phyloP scores from a whole-genome alignment of 305 asterid species.

The Withania somnifera region DNA sequence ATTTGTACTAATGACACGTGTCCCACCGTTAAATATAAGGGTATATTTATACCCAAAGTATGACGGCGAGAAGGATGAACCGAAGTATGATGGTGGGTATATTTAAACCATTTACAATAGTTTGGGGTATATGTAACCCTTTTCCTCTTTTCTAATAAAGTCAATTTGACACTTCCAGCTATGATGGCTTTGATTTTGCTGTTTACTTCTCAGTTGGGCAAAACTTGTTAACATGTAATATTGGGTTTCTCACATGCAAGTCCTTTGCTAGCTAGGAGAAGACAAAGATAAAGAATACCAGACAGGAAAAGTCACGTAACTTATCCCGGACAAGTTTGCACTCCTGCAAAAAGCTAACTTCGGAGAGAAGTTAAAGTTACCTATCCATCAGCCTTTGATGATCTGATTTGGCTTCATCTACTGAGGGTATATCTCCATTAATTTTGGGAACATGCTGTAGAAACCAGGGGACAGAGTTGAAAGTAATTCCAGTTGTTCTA shows the following conservation, averaged over 20 bases:
- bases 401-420: constrained; percentile 81
- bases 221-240: not conserved
- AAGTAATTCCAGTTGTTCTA: not conserved
- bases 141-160: too few relatives aligned
- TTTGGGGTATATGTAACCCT: too few relatives aligned
- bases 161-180: not conserved
- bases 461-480: not conserved
- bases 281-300: not conserved
- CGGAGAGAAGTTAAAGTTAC: constrained; percentile 22
- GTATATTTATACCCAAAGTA: too few relatives aligned
- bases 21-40: too few relatives aligned
- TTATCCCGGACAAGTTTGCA: not conserved
- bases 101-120: too few relatives aligned
- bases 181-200: not conserved
- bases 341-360: not conserved
- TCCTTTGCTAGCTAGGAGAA: not conserved
- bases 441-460: constrained; percentile 83
- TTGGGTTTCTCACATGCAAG: not conserved
- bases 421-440: constrained; percentile 86
- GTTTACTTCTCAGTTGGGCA: not conserved
- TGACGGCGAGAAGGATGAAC: too few relatives aligned
- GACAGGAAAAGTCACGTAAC: not conserved
- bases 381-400: constrained; percentile 74
- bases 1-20: too few relatives aligned
- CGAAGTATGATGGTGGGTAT: too few relatives aligned